Base-by-base conservation (phyloP, 2,329 filamentous ascomycete genomes). In the Diplodia scrobiculata region DNA sequence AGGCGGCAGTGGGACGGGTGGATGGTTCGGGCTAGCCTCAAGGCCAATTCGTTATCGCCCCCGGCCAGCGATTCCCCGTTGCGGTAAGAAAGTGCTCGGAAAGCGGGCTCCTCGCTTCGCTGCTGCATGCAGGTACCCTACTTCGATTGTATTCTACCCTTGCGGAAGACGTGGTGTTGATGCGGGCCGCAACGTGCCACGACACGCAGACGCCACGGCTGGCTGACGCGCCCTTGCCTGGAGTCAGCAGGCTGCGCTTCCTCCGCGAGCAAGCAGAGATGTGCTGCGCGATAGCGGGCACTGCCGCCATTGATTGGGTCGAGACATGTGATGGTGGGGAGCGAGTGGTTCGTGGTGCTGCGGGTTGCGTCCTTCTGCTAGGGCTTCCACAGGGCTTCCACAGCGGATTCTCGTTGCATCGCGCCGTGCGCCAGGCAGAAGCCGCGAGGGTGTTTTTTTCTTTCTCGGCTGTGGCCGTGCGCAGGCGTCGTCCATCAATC, bases 81-180 rank as follows among this genome's bases (percentile, higher is more conserved):
- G 21, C 13, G 55, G 55, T 29, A 59, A 59, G 55, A 59, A 41
- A 17, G 32, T 32, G 55, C 14, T 47, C 54, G n/a, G 21, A 32
- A 41, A 19, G 54, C 45, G 54, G 54, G 17, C 54, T 59, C 55
- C 55, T 59, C 55, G 55, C 55, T 47, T 59, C 55, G 38, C 21
- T 29, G 34, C 53, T 11, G 25, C 25, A 59, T 47, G 55, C 55
- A 59, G 55, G 55, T 59, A 59, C 55, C 55, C 55, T 48, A 10
- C 11, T 10, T 9, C 55, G 19, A 59, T 36, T 25, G 25, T 25
- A 25, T 25, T 25, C 25, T 36, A 29, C 54, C 25, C 53, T 45
- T 58, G 38, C 55, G 25, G 54, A 19, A 5, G 21, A 25, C n/a
- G 2, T 52, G 50, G 25, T 52, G 25, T 25, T 25, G 25, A 25